Percentiles rank a stretch among this genome's conserved stretches.
Conservation (phyloP, 2,329 filamentous ascomycete species). For the Ophiostoma pallidulum region DNA sequence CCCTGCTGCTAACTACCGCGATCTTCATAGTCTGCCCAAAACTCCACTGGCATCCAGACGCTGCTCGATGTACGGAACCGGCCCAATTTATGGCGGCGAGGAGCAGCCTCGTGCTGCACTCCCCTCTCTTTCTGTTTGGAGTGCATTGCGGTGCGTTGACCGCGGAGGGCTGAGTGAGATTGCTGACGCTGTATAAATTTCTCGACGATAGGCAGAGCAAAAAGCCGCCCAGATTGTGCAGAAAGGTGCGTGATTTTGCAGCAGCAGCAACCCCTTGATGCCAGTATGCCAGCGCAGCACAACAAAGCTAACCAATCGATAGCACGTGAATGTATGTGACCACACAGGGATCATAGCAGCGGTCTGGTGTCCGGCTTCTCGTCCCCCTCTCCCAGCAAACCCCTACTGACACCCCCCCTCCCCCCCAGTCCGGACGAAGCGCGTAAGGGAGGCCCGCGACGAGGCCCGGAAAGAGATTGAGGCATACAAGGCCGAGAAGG, state of each 20-base stretch:
- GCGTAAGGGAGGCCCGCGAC: constrained; percentile 89
- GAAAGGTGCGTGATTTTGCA: constrained; percentile 54
- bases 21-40: constrained; percentile 79
- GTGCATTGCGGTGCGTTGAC: too few relatives aligned
- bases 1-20: not conserved
- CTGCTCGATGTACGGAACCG: constrained; percentile 82
- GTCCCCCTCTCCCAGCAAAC: too few relatives aligned
- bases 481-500: constrained; percentile 80
- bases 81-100: too few relatives aligned
- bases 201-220: constrained; percentile 66
- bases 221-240: constrained; percentile 99
- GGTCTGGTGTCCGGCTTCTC: too few relatives aligned
- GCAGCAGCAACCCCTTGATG: not conserved
- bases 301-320: constrained; percentile 39
- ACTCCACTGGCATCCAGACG: constrained; percentile 96
- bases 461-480: constrained; percentile 98
- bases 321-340: constrained; percentile 77
- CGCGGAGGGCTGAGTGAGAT: too few relatives aligned
- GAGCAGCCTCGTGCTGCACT: not conserved
- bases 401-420: too few relatives aligned
- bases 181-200: not conserved
- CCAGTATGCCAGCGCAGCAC: too few relatives aligned
- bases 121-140: not conserved
- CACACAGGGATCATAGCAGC: too few relatives aligned
- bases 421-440: constrained; percentile 75